A percentile compares a stretch with the other conserved stretches of the same genome.
Conservation (phyloP, 108 stramenopile species). For the Parietichytrium sp. region DNA sequence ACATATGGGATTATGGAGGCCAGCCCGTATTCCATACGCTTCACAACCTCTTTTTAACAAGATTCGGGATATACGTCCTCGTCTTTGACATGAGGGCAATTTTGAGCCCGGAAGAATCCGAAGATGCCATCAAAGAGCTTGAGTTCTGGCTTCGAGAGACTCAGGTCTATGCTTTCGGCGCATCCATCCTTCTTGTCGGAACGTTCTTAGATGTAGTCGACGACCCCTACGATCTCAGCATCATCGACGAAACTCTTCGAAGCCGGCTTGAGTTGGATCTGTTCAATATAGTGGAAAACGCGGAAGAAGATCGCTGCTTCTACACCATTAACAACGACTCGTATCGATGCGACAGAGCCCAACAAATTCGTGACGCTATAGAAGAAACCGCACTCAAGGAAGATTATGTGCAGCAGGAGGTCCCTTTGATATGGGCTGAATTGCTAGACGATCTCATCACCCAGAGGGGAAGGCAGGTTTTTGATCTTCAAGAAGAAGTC, state of each 20-base stretch:
- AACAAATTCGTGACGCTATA: background rate
- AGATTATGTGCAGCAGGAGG: constrained; percentile 17
- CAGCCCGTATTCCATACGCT: background rate
- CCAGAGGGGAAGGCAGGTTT: background rate
- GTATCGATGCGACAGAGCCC: background rate
- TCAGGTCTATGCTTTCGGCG: background rate
- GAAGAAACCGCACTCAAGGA: background rate
- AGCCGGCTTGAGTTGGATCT: background rate
- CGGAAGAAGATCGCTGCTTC: too few relatives aligned
- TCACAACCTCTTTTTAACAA: background rate
- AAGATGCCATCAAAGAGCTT: background rate
- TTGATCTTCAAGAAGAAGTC: background rate
- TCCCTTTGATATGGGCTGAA: background rate
- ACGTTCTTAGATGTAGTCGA: background rate
- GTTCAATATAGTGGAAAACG: background rate
- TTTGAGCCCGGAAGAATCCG: background rate
- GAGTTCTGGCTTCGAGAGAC: background rate
- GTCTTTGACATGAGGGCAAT: background rate
- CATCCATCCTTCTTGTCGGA: background rate
- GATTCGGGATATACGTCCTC: background rate
- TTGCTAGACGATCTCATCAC: background rate
- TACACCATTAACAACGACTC: constrained; percentile 21
- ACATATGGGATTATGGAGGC: background rate
- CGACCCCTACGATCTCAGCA: background rate
- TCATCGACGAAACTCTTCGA: background rate